Evolutionary conservation across 768 basidiomycete genomes (phyloP).

Genomic region (Piloderma croceum): DNA sequence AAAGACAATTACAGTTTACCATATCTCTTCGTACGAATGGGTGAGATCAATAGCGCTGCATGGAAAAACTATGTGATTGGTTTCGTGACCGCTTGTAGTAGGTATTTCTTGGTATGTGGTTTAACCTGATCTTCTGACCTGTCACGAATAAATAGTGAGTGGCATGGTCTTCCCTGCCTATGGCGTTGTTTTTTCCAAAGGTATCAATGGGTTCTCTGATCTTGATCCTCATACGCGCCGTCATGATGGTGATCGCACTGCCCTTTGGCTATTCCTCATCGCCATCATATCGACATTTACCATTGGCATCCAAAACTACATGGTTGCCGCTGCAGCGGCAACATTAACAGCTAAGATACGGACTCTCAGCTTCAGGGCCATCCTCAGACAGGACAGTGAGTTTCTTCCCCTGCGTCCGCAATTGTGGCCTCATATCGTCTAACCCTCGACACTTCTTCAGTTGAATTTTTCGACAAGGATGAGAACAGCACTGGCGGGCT

Average conservation of each 20-base stretch:
- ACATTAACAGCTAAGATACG: slow-evolving; percentile 35
- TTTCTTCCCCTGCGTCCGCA: slow-evolving; percentile 17
- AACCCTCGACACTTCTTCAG: slow-evolving; percentile 3
- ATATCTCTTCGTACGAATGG: slow-evolving; percentile 70
- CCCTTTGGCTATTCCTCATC: slow-evolving; percentile 32
- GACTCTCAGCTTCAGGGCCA: slow-evolving; percentile 32
- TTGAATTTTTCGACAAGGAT: slow-evolving; percentile 39
- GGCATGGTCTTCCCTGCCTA: slow-evolving; percentile 28
- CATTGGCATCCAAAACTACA: slow-evolving; percentile 32
- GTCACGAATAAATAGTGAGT: too few relatives aligned
- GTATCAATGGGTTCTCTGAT: background rate
- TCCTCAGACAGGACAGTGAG: slow-evolving; percentile 41
- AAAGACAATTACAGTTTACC: slow-evolving; percentile 38
- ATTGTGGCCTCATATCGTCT: background rate
- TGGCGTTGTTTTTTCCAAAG: slow-evolving; percentile 25
- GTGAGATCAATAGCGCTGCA: slow-evolving; percentile 51
- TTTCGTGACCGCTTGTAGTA: slow-evolving; percentile 43
- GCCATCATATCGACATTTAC: slow-evolving; percentile 31
- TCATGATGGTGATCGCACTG: slow-evolving; percentile 18
- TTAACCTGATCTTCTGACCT: too few relatives aligned
- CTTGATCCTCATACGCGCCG: slow-evolving; percentile 16
- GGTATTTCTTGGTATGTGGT: slow-evolving; percentile 6
- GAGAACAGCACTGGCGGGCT: slow-evolving; percentile 61
- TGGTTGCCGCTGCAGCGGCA: slow-evolving; percentile 32
- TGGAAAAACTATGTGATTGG: slow-evolving; percentile 60